Evolutionary conservation across 345 rosid genomes (phyloP).

Genomic region (sweet orange (Citrus sinensis)): DVS_A1.0 CM039164.1:14828001-14828500

Average conservation of each 20-base stretch:
- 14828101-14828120: constrained; percentile 34
- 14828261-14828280: not conserved
- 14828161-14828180: constrained; percentile 6
- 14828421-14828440: constrained; percentile 11
- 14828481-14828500: constrained; percentile 14
- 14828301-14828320: constrained; percentile 25
- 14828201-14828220: constrained; percentile 10
- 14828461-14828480: constrained; percentile 12
- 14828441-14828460: constrained; percentile 26
- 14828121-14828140: constrained; percentile 33
- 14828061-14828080: constrained; percentile 33
- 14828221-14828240: constrained; percentile 11
- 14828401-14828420: not conserved
- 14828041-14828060: constrained; percentile 25
- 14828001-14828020: constrained; percentile 26
- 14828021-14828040: not conserved
- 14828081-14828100: constrained; percentile 3
- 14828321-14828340: constrained; percentile 12
- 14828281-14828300: constrained; percentile 17
- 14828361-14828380: not conserved
- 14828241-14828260: not conserved
- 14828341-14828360: constrained; percentile 1
- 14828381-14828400: not conserved
- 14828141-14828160: not conserved
- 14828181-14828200: constrained; percentile 1